Base-by-base conservation (phyloP, 495 filamentous ascomycete species). In the Stereocaulon alpinum region DNA sequence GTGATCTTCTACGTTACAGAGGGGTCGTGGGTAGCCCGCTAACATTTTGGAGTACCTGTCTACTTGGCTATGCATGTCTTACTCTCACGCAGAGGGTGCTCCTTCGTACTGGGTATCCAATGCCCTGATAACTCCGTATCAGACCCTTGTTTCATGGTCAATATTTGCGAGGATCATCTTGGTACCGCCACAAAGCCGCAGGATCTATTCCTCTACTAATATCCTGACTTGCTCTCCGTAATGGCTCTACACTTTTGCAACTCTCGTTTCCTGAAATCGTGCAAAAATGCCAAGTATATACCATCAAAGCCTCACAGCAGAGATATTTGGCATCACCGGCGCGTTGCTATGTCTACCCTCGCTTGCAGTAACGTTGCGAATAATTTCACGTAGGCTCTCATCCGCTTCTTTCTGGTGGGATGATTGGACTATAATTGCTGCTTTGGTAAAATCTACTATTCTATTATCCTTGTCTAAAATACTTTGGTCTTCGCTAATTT, bases 351-450 rank as follows among this genome's bases (percentile, higher is more conserved):
- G 72, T 4, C 68, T 72, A 29, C 69, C 70, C 20, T 73, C 70
- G 17, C 22, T 72, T 12, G 62, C 56, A 3, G 71, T 73, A 15
- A 52, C 54, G 6, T 27, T 70, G 18, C 67, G 73, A 22, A 68
- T 71, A 20, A 14, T 64, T 43, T 66, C 70, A 22, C 62, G 71
- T 17, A 55, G 60, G 45, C 51, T 70, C 29, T 64, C 71, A 17
- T 24, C 55, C 11, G 69, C 68, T 18, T 66, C 66, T 1, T 59
- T 67, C 11, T 73, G 72, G 71, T 75, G 71, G 71, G 71, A 73
- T 69, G 72, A 73, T 47, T 73, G 64, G 51, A 70, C 63, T 10
- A 70, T 75, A 55, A 58, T 63, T 0, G 54, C 63, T 40, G 63
- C 72, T 14, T 42, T 73, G 61, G 63, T 65, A 34, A 56, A 59